These are phyloP conservation scores for Poteriospumella lacustris DNA, from an alignment of 108 stramenopile species.

Conservation along the genomic window DNA sequence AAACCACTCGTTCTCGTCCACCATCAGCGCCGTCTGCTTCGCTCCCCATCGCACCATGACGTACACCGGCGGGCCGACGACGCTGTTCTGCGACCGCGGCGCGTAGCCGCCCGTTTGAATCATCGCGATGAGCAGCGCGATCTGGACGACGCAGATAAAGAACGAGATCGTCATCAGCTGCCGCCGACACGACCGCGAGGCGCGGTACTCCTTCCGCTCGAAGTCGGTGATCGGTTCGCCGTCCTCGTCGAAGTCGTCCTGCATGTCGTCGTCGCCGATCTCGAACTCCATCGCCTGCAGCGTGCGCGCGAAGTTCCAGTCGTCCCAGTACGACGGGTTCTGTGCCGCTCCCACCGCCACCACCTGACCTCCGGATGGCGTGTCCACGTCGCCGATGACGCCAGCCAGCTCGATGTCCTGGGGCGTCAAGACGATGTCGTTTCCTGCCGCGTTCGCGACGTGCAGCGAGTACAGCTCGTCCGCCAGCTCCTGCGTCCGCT, in stretches of 20 bases:
- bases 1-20: slow-evolving; percentile 18
- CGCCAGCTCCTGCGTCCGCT: not conserved
- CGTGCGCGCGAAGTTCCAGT: not conserved
- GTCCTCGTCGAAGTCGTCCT: no score
- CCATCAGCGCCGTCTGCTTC: slow-evolving; percentile 17
- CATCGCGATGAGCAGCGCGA: slow-evolving; percentile 22
- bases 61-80: slow-evolving; percentile 16
- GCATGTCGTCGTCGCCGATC: not conserved
- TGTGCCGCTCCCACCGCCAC: no score
- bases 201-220: not conserved
- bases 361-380: no score
- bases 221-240: not conserved
- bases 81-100: slow-evolving; percentile 42
- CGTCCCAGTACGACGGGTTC: no score
- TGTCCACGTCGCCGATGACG: no score
- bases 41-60: slow-evolving; percentile 17
- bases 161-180: slow-evolving; percentile 16
- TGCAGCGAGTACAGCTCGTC: not conserved
- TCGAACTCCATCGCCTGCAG: slow-evolving; percentile 23
- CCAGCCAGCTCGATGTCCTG: not conserved
- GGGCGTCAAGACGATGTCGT: not conserved
- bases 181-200: not conserved
- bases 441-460: not conserved
- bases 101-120: slow-evolving; percentile 24
- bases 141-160: slow-evolving; percentile 21